Percentiles rank a stretch among this genome's conserved stretches.
These are phyloP conservation scores for Pythium vanterpoolii DNA, from an alignment of 352 stramenopile species.

Conservation along the genomic window DNA sequence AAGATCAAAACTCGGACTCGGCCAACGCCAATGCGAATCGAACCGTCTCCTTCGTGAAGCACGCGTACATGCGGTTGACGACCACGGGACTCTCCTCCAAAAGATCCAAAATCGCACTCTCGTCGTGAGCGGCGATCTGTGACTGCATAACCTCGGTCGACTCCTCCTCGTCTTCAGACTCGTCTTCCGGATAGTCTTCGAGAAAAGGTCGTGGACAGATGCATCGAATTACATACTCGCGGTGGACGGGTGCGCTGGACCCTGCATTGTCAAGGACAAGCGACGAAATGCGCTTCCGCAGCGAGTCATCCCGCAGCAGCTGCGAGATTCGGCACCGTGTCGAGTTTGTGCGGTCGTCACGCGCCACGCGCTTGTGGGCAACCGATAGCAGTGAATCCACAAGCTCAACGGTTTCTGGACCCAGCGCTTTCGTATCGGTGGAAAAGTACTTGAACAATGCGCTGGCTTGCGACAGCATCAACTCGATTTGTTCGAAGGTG, in stretches of 20 bases:
- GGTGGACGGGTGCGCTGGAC: slow-evolving; percentile 42
- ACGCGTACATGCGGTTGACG: slow-evolving; percentile 78
- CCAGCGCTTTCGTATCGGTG: neutral
- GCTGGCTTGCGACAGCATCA: slow-evolving; percentile 47
- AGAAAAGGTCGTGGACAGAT: slow-evolving; percentile 69
- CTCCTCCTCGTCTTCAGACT: slow-evolving; percentile 24
- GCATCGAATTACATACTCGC: slow-evolving; percentile 77
- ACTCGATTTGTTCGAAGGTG: slow-evolving; percentile 48
- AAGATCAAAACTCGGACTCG: slow-evolving; percentile 67
- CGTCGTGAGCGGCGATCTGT: slow-evolving; percentile 17
- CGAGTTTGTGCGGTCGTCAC: slow-evolving; percentile 23
- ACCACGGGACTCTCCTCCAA: slow-evolving; percentile 60
- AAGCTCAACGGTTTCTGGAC: slow-evolving; percentile 1
- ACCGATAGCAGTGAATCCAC: slow-evolving; percentile 18
- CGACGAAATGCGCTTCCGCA: slow-evolving; percentile 34
- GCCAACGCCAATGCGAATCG: slow-evolving; percentile 66
- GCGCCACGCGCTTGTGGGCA: neutral
- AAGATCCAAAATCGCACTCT: slow-evolving; percentile 20
- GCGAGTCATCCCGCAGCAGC: slow-evolving; percentile 30
- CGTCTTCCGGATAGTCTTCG: slow-evolving; percentile 28
- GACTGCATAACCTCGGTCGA: neutral
- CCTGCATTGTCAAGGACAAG: slow-evolving; percentile 47
- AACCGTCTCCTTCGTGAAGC: slow-evolving; percentile 73
- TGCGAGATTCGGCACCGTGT: slow-evolving; percentile 31
- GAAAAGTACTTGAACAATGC: slow-evolving; percentile 50